A percentile compares a stretch with the other conserved stretches of the same genome.
These are phyloP conservation scores for Dovyalis caffra DNA, from an alignment of 345 rosid genomes.

Conservation along the genomic window DNA sequence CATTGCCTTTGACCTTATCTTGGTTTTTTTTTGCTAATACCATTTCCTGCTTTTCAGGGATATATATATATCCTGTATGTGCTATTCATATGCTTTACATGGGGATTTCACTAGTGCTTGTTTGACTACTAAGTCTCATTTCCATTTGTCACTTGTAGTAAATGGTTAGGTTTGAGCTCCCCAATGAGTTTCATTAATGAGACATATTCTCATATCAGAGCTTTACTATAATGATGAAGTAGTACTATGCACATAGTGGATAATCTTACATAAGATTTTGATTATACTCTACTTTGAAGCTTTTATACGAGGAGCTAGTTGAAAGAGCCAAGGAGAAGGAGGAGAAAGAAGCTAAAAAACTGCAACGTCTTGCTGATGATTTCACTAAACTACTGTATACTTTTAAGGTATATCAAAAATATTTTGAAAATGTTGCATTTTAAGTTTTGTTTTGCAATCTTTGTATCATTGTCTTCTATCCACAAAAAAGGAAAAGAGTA, in stretches of 20 bases:
- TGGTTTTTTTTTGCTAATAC: no score
- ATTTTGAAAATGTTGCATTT: neutral
- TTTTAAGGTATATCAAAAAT: conserved; percentile 53
- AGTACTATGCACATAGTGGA: neutral
- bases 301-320: conserved; percentile 72
- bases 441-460: neutral
- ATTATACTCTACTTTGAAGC: conserved; percentile 39
- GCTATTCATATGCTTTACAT: no score
- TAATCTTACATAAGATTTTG: neutral
- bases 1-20: no score
- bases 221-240: neutral
- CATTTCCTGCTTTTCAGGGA: no score
- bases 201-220: neutral
- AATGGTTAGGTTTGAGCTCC: neutral
- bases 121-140: no score
- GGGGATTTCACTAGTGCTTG: no score
- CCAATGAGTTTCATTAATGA: neutral
- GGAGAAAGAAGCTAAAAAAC: conserved; percentile 91
- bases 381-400: conserved; percentile 63
- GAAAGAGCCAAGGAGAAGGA: conserved; percentile 94
- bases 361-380: conserved; percentile 84
- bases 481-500: no score
- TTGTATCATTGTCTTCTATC: neutral
- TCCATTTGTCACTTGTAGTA: no score
- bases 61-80: no score